Base-by-base conservation (phyloP, 2,329 filamentous ascomycete species). In the Daldinia sp. region DNA sequence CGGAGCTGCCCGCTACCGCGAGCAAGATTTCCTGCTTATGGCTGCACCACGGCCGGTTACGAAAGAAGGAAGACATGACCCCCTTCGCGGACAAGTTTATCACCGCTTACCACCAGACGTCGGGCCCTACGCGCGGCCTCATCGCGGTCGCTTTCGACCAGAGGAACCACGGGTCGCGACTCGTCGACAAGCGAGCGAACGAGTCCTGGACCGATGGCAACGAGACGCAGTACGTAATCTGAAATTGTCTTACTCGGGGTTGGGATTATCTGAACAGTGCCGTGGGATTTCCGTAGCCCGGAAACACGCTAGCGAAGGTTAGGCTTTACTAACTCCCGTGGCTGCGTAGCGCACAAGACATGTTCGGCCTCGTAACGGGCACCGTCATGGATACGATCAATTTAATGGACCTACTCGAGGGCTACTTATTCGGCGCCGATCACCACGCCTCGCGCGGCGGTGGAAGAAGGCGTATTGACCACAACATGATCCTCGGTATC, bases 131-230 rank as follows among this genome's bases (percentile, higher is more conserved):
- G 50, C 66, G 70, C 27, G 91, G 90, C 0, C 78, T 98, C 37
- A 88, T 98, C 50, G 93, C 92, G 2, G 85, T 94, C 10, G 86
- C 90, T 2, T 96, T 97, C 76, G 95, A 98, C 78, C 93, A 97
- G 80, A 86, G 94, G 45, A 98, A 98, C 76, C 95, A 98, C 77
- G 95, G 95, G 23, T 84, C 85, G 2, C 82, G 95, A 56, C 77
- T 88, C 61, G 85, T 94, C 1, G 83, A 89, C 70, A 79, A 85
- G 6, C 69, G 83, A 15, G 87, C 90, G 23, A 98, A 97, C 75
- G 82, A 89, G 69, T 83, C 90, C 3, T 98, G 94, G 94, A 85
- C 86, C 41, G 78, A 86, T 34, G 93, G 93, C 27, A 97, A 97
- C 74, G 80, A 84, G 32, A 85, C 83, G 5, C 95, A 98, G 64